These are phyloP conservation scores for Exobasidium rhododendri DNA, from an alignment of 1,284 basidiomycete species.

Conservation along the genomic window DNA sequence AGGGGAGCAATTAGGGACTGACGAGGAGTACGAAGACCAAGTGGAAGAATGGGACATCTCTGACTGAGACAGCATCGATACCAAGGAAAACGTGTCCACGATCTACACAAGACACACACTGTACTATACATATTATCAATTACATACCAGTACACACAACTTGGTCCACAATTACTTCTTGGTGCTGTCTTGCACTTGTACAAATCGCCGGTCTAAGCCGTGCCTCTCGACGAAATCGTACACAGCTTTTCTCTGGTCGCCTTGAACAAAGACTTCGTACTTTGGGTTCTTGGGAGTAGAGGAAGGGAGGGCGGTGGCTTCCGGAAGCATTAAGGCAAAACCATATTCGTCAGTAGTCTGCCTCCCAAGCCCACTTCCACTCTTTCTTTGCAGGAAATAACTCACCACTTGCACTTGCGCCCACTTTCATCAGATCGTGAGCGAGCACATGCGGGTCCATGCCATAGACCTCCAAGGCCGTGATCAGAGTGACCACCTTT, in stretches of 20 bases:
- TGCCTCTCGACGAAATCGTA: conserved; percentile 3
- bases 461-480: conserved; percentile 9
- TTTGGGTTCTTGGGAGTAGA: conserved; percentile 11
- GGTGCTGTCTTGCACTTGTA: conserved; percentile 8
- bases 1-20: conserved; percentile 35
- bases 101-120: neutral
- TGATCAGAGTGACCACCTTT: conserved; percentile 16
- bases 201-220: conserved; percentile 5
- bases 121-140: conserved; percentile 5
- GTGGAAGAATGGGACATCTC: conserved; percentile 17
- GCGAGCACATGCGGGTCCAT: conserved; percentile 13
- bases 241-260: conserved; percentile 15
- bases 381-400: no score
- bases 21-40: conserved; percentile 39
- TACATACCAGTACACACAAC: no score
- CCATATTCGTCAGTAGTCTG: no score
- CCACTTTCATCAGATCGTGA: conserved; percentile 12
- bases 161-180: conserved; percentile 15
- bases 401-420: conserved; percentile 14
- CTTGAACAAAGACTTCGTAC: conserved; percentile 14
- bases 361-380: no score
- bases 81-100: neutral
- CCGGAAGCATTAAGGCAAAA: no score
- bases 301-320: neutral
- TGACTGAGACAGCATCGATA: no score